A percentile compares a stretch with the other conserved stretches of the same genome.
Conservation (phyloP, 768 basidiomycete species). For the Cubamyces sp. region DNA sequence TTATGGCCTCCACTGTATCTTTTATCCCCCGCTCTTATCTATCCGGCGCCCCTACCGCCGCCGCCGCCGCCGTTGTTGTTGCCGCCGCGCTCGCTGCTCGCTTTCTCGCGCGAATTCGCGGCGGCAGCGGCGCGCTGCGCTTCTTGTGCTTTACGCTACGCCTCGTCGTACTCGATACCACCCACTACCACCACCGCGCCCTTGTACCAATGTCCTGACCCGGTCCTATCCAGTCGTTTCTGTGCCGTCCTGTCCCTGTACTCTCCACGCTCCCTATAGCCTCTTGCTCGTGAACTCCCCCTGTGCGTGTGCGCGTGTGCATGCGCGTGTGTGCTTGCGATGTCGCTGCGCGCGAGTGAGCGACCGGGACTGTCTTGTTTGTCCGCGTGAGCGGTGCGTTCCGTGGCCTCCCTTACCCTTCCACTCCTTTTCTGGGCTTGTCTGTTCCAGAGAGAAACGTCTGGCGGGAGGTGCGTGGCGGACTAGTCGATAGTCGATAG, state of each 20-base stretch:
- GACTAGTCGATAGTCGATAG: neutral
- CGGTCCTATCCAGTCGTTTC: slow-evolving; percentile 15
- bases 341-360: too few relatives aligned
- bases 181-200: neutral
- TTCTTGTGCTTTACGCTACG: slow-evolving; percentile 21
- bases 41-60: slow-evolving; percentile 1
- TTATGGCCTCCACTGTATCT: slow-evolving; percentile 18
- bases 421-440: neutral
- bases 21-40: slow-evolving; percentile 14
- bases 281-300: neutral
- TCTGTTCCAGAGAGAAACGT: too few relatives aligned
- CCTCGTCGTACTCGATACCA: slow-evolving; percentile 17
- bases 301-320: neutral
- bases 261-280: slow-evolving; percentile 12
- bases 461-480: slow-evolving; percentile 1
- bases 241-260: slow-evolving; percentile 9
- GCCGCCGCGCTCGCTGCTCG: slow-evolving; percentile 4
- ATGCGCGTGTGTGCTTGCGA: too few relatives aligned
- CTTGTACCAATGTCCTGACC: slow-evolving; percentile 11
- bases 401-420: neutral
- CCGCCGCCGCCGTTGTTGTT: too few relatives aligned
- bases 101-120: neutral
- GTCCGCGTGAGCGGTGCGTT: neutral
- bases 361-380: too few relatives aligned
- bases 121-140: neutral